phyloP scores from a whole-genome alignment of 2,329 filamentous ascomycete genomes.

The Pseudocercospora fuligena region DNA sequence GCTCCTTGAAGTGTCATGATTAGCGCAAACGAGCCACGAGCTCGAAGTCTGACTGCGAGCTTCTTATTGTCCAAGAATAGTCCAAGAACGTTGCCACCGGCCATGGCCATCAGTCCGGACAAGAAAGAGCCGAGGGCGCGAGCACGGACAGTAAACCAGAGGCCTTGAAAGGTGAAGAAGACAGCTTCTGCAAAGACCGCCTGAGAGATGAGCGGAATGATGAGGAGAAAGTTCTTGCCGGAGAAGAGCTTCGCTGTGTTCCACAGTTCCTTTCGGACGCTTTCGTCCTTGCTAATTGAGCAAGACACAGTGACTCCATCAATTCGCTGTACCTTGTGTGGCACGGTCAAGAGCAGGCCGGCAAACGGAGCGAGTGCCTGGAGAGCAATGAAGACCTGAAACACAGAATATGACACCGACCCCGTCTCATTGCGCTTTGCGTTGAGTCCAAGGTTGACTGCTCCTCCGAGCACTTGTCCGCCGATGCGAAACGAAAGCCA shows the following conservation, averaged over 20 bases:
- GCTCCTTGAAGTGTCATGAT: slow-evolving; percentile 65
- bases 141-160: slow-evolving; percentile 73
- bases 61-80: slow-evolving; percentile 65
- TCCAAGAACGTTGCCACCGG: slow-evolving; percentile 68
- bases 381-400: slow-evolving; percentile 71
- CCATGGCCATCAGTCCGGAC: slow-evolving; percentile 69
- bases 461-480: slow-evolving; percentile 73
- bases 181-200: slow-evolving; percentile 74
- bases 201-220: slow-evolving; percentile 71
- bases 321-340: slow-evolving; percentile 65
- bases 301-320: slow-evolving; percentile 68
- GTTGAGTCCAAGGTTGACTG: slow-evolving; percentile 73
- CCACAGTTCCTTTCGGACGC: slow-evolving; percentile 64
- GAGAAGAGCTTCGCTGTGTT: slow-evolving; percentile 64
- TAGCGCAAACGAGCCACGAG: slow-evolving; percentile 59
- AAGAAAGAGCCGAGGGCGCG: slow-evolving; percentile 73
- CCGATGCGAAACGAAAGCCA: slow-evolving; percentile 68
- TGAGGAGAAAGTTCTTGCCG: slow-evolving; percentile 65
- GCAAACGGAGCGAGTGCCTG: slow-evolving; percentile 70
- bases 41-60: slow-evolving; percentile 59
- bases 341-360: slow-evolving; percentile 65
- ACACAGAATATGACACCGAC: slow-evolving; percentile 71
- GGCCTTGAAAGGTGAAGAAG: slow-evolving; percentile 65
- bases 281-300: slow-evolving; percentile 55
- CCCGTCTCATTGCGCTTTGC: slow-evolving; percentile 61